Percentiles rank a stretch among this genome's conserved stretches.
phyloP scores from a whole-genome alignment of 2,329 filamentous ascomycete genomes.

The Ramichloridium luteum region DNA sequence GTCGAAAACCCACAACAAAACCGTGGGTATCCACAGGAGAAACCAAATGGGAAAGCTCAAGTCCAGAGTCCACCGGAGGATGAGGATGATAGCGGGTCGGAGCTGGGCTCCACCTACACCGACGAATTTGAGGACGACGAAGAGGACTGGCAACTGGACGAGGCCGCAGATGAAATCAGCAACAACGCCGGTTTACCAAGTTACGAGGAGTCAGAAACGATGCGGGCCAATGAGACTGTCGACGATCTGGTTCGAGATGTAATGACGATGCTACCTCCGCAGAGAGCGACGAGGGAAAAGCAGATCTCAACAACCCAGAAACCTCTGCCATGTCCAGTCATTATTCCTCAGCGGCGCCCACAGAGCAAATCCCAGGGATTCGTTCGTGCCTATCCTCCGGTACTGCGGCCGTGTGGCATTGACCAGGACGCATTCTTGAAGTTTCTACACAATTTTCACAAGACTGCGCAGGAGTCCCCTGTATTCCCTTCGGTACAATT shows the following conservation, averaged over 20 bases:
- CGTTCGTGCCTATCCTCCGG: constrained; percentile 41
- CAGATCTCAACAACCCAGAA: neutral
- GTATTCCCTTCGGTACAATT: constrained; percentile 18
- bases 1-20: no score
- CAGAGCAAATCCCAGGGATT: constrained; percentile 38
- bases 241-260: constrained; percentile 18
- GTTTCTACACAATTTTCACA: constrained; percentile 38
- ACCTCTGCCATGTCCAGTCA: constrained; percentile 34
- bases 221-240: constrained; percentile 6
- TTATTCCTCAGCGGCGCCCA: constrained; percentile 42
- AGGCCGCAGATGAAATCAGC: constrained; percentile 10
- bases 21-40: no score
- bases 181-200: constrained; percentile 15
- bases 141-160: constrained; percentile 22
- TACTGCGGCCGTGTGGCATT: constrained; percentile 36
- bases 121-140: constrained; percentile 18
- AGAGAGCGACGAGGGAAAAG: neutral
- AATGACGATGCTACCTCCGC: constrained; percentile 4
- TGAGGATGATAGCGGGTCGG: constrained; percentile 7
- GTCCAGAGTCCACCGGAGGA: no score
- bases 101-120: constrained; percentile 6
- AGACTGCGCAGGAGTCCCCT: constrained; percentile 29
- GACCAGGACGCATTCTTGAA: constrained; percentile 37
- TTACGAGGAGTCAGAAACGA: constrained; percentile 18
- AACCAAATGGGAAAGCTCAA: constrained; percentile 4